Base-by-base conservation (phyloP, 179 eudicot species). In the Beta lomatogona region DNA sequence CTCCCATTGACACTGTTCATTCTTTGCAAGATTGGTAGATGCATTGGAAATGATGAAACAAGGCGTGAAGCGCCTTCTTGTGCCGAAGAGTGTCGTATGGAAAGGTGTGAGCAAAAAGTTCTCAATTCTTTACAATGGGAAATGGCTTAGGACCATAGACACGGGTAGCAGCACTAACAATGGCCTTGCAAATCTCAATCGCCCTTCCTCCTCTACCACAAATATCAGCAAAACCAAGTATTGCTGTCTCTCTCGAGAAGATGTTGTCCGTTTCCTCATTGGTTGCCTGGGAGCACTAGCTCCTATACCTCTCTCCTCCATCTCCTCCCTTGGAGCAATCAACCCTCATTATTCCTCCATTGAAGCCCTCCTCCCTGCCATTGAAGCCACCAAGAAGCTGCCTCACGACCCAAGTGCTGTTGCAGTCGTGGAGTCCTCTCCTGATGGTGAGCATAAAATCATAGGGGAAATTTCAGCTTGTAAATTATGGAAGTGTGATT, bases 21-120 rank as follows among this genome's bases (percentile, higher is more conserved):
- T 60, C 5, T 83, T 67, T 88, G 67, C 81, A 82, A 95, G 99
- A 87, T 88, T 96, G 89, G 91, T 96, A 93, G 99, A 96, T 82
- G 98, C 98, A 13, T 75, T 96, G 76, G 98, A 94, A 88, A 91
- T 96, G 89, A 94, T 96, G 96, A 96, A 94, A 91, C 96, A 92
- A 74, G 99, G 99, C 4, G 99, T 93, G 71, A 92, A 86, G 88
- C 94, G 98, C 75, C 96, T 96, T 79, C 88, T 96, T 48, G 96
- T 96, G 66, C 93, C 94, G 6, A 94, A 95, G 85, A 88, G 98
- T 64, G 83, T 83, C 59, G 90, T 84, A 13, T 95, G 98, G 98
- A 91, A 88, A 86, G 93, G 97, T 59, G 90, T 94, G 84, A 95
- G 99, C 93, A 96, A 92, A 86, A 91, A 95, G 60, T 94, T 96